Base-by-base conservation (phyloP, 2,329 filamentous ascomycete genomes). In the Cadophora sp. region DNA sequence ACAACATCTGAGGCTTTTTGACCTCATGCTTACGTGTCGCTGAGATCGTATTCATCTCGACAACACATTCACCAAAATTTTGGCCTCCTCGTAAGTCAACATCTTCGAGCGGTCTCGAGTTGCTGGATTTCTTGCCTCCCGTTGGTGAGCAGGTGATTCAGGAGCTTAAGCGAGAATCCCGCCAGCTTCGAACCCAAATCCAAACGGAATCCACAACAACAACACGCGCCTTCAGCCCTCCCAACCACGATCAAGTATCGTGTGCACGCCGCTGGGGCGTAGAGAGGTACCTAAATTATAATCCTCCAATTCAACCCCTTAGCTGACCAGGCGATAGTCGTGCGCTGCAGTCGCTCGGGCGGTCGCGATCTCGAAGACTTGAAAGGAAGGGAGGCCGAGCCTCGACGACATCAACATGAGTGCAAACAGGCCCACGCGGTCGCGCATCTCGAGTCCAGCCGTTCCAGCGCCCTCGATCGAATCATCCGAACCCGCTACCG, bases 361-460 rank as follows among this genome's bases (percentile, higher is more conserved):
- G 63, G 67, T 73, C 70, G 73, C 71, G 68, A 69, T 11, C 43
- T 34, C 46, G 61, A 63, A 62, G 46, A 53, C 70, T 14, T 48
- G 55, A 61, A 69, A 71, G 69, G 64, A 68, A 68, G 68, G 65
- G 24, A 50, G 64, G 65, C 62, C 59, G 66, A 66, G 69, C 66
- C 56, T 66, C 56, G 67, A 67, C 48, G 40, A 68, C 64, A 59
- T 62, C 63, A 58, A 46, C 66, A 67, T 64, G 62, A 60, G 43
- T 60, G 37, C 64, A 65, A 68, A 69, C 34, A 64, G 76, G 62
- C 67, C 74, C 58, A 77, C 75, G 16, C 72, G 76, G 46, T 76
- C 75, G 51, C 71, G 76, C 64, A 66, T 72, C 43, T 76, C 74
- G 51, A 77, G 73, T 66, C 76, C 76, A 27, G 73, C 74, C 48